Conservation (phyloP, 768 basidiomycete genomes). For the Tricholoma furcatifolium region DNA sequence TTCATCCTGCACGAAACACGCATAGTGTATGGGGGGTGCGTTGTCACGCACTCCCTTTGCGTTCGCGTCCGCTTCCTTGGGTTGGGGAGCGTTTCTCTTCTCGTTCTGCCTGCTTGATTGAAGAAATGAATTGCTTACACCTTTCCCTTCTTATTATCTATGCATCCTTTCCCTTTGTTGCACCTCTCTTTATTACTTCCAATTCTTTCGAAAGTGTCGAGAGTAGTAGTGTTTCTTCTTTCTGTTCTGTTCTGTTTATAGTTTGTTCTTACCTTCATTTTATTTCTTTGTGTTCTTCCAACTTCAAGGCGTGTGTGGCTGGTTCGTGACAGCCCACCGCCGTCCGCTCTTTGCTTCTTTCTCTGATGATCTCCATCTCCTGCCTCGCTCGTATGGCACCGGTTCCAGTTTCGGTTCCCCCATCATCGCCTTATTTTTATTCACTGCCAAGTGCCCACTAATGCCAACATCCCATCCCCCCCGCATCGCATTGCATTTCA, state of each 20-base stretch:
- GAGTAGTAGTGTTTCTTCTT: constrained; percentile 5
- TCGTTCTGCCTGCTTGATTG: constrained; percentile 41
- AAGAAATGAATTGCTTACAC: constrained; percentile 9
- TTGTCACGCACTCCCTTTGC: not conserved
- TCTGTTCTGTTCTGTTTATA: constrained; percentile 21
- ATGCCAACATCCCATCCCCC: constrained; percentile 6
- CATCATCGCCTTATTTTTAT: not conserved
- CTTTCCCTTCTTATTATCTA: constrained; percentile 27
- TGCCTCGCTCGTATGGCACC: too few relatives aligned
- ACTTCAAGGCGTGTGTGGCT: constrained; percentile 5
- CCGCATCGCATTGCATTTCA: constrained; percentile 1
- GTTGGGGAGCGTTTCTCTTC: constrained; percentile 48
- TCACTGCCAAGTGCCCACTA: not conserved
- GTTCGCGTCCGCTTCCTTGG: constrained; percentile 11
- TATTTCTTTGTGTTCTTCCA: not conserved
- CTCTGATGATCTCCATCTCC: not conserved
- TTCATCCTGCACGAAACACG: constrained; percentile 4
- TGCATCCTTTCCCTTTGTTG: constrained; percentile 23
- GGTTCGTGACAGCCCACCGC: constrained; percentile 7
- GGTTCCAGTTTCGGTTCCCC: not conserved
- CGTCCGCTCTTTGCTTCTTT: constrained; percentile 20
- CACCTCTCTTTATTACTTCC: constrained; percentile 34
- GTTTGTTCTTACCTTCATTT: constrained; percentile 17
- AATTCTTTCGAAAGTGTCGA: constrained; percentile 19
- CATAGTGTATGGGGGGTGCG: constrained; percentile 1